Evolutionary conservation across 2,329 filamentous ascomycete genomes (phyloP).

Genomic region (Cercospora sp.): DNA sequence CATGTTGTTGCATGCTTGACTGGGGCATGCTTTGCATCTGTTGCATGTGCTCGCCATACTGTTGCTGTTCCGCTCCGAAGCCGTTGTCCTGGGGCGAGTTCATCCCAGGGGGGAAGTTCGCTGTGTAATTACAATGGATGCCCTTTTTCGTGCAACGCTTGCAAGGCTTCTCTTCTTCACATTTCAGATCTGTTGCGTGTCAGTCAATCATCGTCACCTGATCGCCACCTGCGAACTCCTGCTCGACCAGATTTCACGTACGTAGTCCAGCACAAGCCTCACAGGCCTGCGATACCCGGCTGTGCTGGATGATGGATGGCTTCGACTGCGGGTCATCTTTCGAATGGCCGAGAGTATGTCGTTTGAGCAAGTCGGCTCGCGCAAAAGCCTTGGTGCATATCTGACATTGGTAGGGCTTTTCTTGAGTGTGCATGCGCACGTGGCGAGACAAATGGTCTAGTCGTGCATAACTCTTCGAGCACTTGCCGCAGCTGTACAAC

Average conservation of each 20-base stretch:
- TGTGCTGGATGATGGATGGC: slow-evolving; percentile 37
- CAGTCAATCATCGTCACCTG: not conserved
- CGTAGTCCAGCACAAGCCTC: slow-evolving; percentile 53
- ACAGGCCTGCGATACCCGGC: slow-evolving; percentile 53
- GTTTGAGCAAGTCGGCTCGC: slow-evolving; percentile 53
- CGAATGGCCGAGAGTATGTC: slow-evolving; percentile 51
- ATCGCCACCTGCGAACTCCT: not conserved
- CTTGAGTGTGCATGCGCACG: slow-evolving; percentile 51
- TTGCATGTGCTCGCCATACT: slow-evolving; percentile 18
- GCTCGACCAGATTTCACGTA: not conserved
- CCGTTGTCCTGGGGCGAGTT: slow-evolving; percentile 23
- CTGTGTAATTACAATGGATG: slow-evolving; percentile 45
- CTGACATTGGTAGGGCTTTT: slow-evolving; percentile 49
- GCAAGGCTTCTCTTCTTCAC: slow-evolving; percentile 57
- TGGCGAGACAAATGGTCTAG: slow-evolving; percentile 55
- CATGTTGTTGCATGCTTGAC: slow-evolving; percentile 13
- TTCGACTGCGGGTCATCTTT: slow-evolving; percentile 37
- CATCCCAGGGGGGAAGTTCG: slow-evolving; percentile 28
- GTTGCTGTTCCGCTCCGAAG: slow-evolving; percentile 30
- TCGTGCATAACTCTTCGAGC: slow-evolving; percentile 54
- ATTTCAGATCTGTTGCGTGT: slow-evolving; percentile 46
- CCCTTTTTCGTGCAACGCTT: slow-evolving; percentile 53
- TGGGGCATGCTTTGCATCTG: slow-evolving; percentile 21
- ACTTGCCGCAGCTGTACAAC: slow-evolving; percentile 54
- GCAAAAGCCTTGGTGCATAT: slow-evolving; percentile 51